phyloP scores from a whole-genome alignment of 208 protist genomes.

The Trichomonas gallinae region DNA sequence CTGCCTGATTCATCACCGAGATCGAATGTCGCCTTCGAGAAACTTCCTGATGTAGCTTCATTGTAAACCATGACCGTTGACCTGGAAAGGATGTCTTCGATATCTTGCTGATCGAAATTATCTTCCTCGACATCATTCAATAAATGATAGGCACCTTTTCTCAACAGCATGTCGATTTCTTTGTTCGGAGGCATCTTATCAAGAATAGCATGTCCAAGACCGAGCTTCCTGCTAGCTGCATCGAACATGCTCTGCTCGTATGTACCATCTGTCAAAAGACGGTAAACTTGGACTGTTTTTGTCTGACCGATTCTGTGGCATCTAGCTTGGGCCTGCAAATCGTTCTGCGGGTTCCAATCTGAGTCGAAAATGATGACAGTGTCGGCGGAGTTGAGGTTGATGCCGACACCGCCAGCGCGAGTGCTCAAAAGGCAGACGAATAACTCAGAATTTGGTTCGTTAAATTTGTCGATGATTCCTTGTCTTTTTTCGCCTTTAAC shows the following conservation, averaged over 20 bases:
- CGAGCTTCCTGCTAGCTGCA: conserved; percentile 65
- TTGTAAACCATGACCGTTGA: conserved; percentile 5
- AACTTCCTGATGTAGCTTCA: background rate
- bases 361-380: conserved; percentile 59
- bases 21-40: background rate
- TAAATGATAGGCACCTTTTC: conserved; percentile 15
- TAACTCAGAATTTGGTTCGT: conserved; percentile 14
- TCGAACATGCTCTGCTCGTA: conserved; percentile 52
- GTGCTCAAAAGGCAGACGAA: conserved; percentile 60
- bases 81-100: background rate
- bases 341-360: conserved; percentile 90
- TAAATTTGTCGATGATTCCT: conserved; percentile 35
- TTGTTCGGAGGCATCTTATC: background rate
- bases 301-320: conserved; percentile 56
- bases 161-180: background rate
- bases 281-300: conserved; percentile 40
- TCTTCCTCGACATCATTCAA: conserved; percentile 22
- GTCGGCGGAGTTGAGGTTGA: conserved; percentile 59
- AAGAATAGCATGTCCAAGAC: conserved; percentile 59
- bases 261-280: conserved; percentile 36
- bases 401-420: conserved; percentile 56
- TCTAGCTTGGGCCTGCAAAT: conserved; percentile 56
- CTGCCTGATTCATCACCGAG: background rate
- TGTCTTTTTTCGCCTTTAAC: conserved; percentile 33
- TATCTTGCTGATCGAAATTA: background rate